Evolutionary conservation across 768 basidiomycete species (phyloP), one percentile per base, ranked within the genome.

Genomic region (Pulveroboletus frians): DNA sequence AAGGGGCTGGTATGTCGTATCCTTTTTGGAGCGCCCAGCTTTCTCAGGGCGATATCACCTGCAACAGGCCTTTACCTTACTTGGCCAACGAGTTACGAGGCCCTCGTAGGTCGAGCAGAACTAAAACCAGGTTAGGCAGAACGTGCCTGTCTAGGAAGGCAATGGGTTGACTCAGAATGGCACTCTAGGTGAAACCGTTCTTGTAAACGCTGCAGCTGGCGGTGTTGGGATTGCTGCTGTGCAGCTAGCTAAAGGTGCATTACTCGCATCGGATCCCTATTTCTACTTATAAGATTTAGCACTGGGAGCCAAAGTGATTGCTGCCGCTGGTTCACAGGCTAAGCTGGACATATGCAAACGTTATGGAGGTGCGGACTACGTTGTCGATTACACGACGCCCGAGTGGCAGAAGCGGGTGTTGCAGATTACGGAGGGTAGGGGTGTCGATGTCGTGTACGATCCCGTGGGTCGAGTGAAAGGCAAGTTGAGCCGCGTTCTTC

Each of bases 171-270:
- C 45, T 30, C 21, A 26, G 26, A 20, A 21, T 18, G 46, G 39
- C 14, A 41, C 36, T 30, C 8, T 42, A 88, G 88, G 88, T 18
- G 95, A 97, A 70, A 92, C 86, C 80, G 80, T 96, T 3, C 80
- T 99, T 3, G 84, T 98, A 4, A 91, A 92, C 43, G 95, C 93
- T 7, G 89, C 90, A n/a, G 95, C 94, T 1, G 95, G 95, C 3
- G 95, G 93, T 11, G 93, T 98, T 5, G 94, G 94, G 0, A 83
- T 95, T 43, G 83, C 85, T 6, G 94, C 95, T 7, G 83, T 93
- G 15, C 95, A 97, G 63, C 76, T 97, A 46, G 94, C 92, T 18
- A 96, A 96, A 78, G 84, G 91, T 89, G 9, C 41, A 30, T 32
- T 63, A 18, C 41, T 23, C 9, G 9, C 13, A 30, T 30, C 18